Conservation (phyloP, 2,329 filamentous ascomycete genomes). For the Phialophora verrucosa region DNA sequence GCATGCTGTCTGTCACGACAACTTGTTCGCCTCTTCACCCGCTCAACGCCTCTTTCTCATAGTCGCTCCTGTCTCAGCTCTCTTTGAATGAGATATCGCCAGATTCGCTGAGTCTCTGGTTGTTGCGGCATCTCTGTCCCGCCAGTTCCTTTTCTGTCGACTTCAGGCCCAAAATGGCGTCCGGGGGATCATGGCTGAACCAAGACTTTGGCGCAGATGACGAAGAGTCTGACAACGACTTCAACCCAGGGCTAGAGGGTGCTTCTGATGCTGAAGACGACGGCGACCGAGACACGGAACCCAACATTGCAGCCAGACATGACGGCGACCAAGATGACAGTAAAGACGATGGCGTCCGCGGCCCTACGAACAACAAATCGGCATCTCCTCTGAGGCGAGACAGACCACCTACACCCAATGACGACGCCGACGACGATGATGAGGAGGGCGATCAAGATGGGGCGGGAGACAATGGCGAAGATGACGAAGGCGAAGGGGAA, state of each 20-base stretch:
- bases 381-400: slow-evolving; percentile 25
- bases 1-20: slow-evolving; percentile 3
- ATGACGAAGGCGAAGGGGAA: slow-evolving; percentile 48
- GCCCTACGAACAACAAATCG: slow-evolving; percentile 25
- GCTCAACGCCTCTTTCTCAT: background rate
- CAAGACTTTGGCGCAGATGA: slow-evolving; percentile 57
- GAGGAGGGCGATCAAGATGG: slow-evolving; percentile 54
- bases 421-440: slow-evolving; percentile 54
- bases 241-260: slow-evolving; percentile 80
- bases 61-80: background rate
- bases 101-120: background rate
- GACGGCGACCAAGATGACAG: slow-evolving; percentile 27
- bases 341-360: slow-evolving; percentile 20
- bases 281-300: slow-evolving; percentile 41
- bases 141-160: background rate
- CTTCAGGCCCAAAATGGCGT: slow-evolving; percentile 36
- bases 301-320: slow-evolving; percentile 33
- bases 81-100: background rate
- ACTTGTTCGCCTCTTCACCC: slow-evolving; percentile 3
- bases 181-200: slow-evolving; percentile 52
- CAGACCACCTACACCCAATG: slow-evolving; percentile 43
- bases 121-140: background rate
- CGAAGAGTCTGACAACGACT: slow-evolving; percentile 79
- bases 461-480: slow-evolving; percentile 49
- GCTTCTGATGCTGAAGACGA: slow-evolving; percentile 72